A percentile compares a stretch with the other conserved stretches of the same genome.
Evolutionary conservation across 2,329 filamentous ascomycete species (phyloP).

Genomic region (Penicillium sp.): DNA sequence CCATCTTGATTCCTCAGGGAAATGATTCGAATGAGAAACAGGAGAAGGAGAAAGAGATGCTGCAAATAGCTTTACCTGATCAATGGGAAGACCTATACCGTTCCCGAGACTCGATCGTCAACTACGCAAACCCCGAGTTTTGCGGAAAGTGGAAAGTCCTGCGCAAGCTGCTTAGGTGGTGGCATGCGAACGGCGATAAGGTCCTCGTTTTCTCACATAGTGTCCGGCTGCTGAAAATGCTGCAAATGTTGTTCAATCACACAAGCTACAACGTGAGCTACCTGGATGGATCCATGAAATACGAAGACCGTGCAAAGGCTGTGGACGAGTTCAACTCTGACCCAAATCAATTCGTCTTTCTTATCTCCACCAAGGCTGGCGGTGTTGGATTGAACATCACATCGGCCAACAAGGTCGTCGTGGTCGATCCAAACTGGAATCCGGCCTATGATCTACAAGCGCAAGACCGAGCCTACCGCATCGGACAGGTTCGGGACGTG

Average conservation of each 20-base stretch:
- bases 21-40: conserved; percentile 74
- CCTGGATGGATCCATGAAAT: conserved; percentile 81
- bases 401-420: conserved; percentile 96
- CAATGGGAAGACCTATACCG: conserved; percentile 76
- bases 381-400: conserved; percentile 96
- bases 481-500: conserved; percentile 89
- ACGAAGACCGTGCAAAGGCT: conserved; percentile 78
- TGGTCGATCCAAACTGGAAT: conserved; percentile 98
- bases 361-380: conserved; percentile 92
- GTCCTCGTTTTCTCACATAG: conserved; percentile 95
- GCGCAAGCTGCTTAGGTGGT: conserved; percentile 83
- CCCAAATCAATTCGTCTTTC: conserved; percentile 85
- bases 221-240: conserved; percentile 80
- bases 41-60: conserved; percentile 73
- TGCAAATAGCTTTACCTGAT: conserved; percentile 76
- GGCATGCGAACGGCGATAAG: conserved; percentile 89
- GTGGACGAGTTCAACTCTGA: conserved; percentile 94
- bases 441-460: conserved; percentile 93
- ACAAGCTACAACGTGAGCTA: conserved; percentile 92
- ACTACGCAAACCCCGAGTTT: conserved; percentile 84
- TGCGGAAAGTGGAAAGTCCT: conserved; percentile 97
- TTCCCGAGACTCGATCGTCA: conserved; percentile 77
- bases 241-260: conserved; percentile 83
- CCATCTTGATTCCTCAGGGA: conserved; percentile 75
- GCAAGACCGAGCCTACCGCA: conserved; percentile 94